phyloP scores from a whole-genome alignment of 306 rosid species.

The Arachis hypogaea region DNA sequence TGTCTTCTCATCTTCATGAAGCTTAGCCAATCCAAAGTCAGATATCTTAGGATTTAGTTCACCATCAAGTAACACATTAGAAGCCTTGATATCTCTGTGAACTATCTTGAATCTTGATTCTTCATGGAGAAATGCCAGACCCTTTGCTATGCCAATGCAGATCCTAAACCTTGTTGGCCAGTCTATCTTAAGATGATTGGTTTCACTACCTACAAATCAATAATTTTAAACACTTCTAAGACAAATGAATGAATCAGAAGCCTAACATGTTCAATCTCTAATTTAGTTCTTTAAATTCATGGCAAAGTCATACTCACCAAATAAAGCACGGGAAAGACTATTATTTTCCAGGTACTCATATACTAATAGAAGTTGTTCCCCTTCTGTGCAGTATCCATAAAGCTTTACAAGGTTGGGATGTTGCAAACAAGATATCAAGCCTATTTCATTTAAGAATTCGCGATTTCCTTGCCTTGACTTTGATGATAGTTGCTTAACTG shows the following conservation, averaged over 20 bases:
- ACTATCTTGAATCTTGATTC: slow-evolving; percentile 73
- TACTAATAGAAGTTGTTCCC: slow-evolving; percentile 65
- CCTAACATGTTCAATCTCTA: neutral
- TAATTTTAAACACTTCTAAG: neutral
- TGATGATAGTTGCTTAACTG: slow-evolving; percentile 78
- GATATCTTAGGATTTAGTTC: slow-evolving; percentile 76
- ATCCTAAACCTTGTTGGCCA: slow-evolving; percentile 70
- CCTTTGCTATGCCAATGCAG: slow-evolving; percentile 80
- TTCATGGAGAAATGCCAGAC: slow-evolving; percentile 76
- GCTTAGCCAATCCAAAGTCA: slow-evolving; percentile 81
- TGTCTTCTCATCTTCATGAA: slow-evolving; percentile 66
- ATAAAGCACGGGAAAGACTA: slow-evolving; percentile 68
- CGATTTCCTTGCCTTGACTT: slow-evolving; percentile 76
- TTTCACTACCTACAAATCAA: slow-evolving; percentile 45
- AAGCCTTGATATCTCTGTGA: slow-evolving; percentile 79
- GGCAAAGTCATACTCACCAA: slow-evolving; percentile 52
- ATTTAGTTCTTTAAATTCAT: neutral
- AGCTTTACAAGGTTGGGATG: slow-evolving; percentile 87
- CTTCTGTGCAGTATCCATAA: slow-evolving; percentile 72
- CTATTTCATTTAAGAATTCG: slow-evolving; percentile 78
- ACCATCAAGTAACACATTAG: slow-evolving; percentile 72
- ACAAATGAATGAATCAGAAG: neutral
- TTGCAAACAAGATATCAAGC: slow-evolving; percentile 67
- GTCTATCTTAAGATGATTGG: slow-evolving; percentile 42
- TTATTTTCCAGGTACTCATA: slow-evolving; percentile 83